Evolutionary conservation across 805 yeast genomes (phyloP), one percentile per base, ranked within the genome.

Genomic region (Ogataea populi-albae): DNA sequence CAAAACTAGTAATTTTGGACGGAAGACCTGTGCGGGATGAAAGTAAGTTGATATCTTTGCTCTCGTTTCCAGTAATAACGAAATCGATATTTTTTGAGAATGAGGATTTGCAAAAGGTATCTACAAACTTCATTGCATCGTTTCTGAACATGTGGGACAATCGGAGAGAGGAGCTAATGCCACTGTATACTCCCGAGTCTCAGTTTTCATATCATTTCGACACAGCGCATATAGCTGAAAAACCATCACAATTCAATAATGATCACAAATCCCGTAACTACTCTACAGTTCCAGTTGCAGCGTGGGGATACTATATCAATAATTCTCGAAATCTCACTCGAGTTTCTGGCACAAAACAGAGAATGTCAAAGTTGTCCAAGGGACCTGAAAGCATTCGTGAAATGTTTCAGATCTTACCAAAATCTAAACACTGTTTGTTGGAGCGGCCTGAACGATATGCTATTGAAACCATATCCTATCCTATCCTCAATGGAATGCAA

Each of bases 141-240:
- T 93, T 75, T 59, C 66, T 85, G 40, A 77, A 79, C 35, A 64
- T 82, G 32, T 93, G 95, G 95, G 98, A 93, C 63, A 50, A 72
- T 5, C 79, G 85, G 53, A 67, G 98, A 41, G 52, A 69, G 7
- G 89, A 81, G 38, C 66, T 93, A 32, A 56, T 82, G 58, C 71
- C 73, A 27, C 65, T 93, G 20, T 93, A 93, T 57, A 86, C 93
- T 34, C 74, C 75, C 31, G 83, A 81, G 51, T 86, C 97, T 0
- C 86, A 83, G 54, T 91, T 93, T 51, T 88, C 97, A 0, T 56
- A 83, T 36, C 82, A 85, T 41, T 77, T 81, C 16, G 94, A 87
- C 61, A 66, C 86, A 1, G 65, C 79, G 0, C 81, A 82, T 29
- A 47, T 60, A 17, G 49, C 54, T 0, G 61, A 55, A 4, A 16